A percentile compares a stretch with the other conserved stretches of the same genome.
Conservation (phyloP, 192 early-diverging fungal species). For the Coemansia sp. region DNA sequence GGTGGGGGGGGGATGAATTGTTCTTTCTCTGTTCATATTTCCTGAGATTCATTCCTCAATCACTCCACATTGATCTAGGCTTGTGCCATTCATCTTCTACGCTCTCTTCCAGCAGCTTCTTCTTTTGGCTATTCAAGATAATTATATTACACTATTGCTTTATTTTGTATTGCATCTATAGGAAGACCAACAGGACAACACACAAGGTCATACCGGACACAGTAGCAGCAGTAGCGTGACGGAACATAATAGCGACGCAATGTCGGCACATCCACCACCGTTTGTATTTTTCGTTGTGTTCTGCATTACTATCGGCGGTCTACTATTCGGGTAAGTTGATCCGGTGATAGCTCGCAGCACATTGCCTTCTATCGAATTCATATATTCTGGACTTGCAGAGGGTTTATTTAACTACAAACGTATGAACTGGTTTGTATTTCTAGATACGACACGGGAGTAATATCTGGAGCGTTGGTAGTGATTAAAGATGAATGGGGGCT, state of each 20-base stretch:
- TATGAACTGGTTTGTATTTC: slow-evolving; percentile 17
- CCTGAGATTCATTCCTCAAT: too few relatives aligned
- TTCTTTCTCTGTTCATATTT: background rate
- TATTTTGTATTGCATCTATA: background rate
- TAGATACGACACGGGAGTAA: slow-evolving; percentile 58
- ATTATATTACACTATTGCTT: too few relatives aligned
- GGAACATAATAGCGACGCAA: slow-evolving; percentile 1
- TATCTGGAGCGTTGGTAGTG: slow-evolving; percentile 51
- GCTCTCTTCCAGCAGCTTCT: too few relatives aligned
- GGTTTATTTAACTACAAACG: too few relatives aligned
- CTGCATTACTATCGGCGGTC: slow-evolving; percentile 55
- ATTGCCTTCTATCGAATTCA: too few relatives aligned
- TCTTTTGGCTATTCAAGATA: too few relatives aligned
- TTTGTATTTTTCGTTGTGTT: slow-evolving; percentile 53
- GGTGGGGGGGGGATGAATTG: too few relatives aligned
- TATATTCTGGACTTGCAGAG: too few relatives aligned
- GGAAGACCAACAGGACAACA: background rate
- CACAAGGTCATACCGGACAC: background rate
- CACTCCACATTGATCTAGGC: too few relatives aligned
- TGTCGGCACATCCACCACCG: slow-evolving; percentile 29
- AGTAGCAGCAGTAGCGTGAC: background rate
- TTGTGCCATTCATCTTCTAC: too few relatives aligned
- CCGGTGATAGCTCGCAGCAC: slow-evolving; percentile 41
- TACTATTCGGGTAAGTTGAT: slow-evolving; percentile 58
- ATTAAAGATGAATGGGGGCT: slow-evolving; percentile 50